phyloP scores from a whole-genome alignment of 495 filamentous ascomycete species.

The Aspergillus asperescens region DNA sequence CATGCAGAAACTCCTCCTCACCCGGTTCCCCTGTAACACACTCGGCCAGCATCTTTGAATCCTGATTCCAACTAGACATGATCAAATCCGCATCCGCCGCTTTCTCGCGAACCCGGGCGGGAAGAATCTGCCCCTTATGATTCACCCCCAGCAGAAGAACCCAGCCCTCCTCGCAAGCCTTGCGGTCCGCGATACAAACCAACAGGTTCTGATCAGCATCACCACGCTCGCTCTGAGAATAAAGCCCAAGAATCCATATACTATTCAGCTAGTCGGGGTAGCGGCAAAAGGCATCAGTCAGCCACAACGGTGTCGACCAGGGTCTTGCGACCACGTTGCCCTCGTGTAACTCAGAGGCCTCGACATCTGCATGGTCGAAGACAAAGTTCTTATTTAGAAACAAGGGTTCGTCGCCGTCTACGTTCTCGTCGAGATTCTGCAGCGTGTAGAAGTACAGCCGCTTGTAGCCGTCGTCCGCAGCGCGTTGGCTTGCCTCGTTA shows the following conservation, averaged over 20 bases:
- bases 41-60: too few species aligned
- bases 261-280: constrained; percentile 13
- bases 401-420: too few species aligned
- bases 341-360: too few species aligned
- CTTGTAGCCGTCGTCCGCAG: too few species aligned
- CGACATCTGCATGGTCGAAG: constrained; percentile 5
- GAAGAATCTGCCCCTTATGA: constrained; percentile 15
- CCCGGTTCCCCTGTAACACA: too few species aligned
- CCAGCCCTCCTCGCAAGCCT: constrained; percentile 19
- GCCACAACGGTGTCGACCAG: constrained; percentile 2
- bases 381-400: constrained; percentile 2
- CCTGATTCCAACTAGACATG: too few species aligned
- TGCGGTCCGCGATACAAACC: constrained; percentile 15
- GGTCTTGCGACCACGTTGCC: constrained; percentile 7
- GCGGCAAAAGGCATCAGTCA: constrained; percentile 10
- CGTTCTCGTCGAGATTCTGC: too few species aligned
- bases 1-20: too few species aligned
- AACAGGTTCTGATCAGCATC: constrained; percentile 3
- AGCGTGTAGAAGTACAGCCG: too few species aligned
- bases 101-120: constrained; percentile 7
- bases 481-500: too few species aligned
- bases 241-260: not conserved
- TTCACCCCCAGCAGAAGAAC: constrained; percentile 14
- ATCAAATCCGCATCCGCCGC: too few species aligned
- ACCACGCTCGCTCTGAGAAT: not conserved